phyloP scores from a whole-genome alignment of 495 filamentous ascomycete species.

The Penicillium subrubescens region DNA sequence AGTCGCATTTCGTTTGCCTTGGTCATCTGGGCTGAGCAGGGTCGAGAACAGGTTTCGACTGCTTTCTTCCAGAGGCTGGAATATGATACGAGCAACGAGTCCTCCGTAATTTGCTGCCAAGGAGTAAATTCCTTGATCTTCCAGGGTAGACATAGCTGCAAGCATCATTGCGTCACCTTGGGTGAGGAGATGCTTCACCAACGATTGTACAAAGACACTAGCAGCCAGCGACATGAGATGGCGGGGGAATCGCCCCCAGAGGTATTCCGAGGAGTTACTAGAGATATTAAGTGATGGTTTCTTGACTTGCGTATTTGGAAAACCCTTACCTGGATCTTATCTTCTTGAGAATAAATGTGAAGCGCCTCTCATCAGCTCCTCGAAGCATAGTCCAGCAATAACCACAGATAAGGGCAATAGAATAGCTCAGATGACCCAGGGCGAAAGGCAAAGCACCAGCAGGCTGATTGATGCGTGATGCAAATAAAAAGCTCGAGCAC shows the following conservation, averaged over 20 bases:
- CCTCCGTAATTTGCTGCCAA: conserved; percentile 94
- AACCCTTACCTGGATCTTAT: conserved; percentile 48
- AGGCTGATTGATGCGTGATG: conserved; percentile 44
- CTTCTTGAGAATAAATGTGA: conserved; percentile 56
- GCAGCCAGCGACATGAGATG: conserved; percentile 67
- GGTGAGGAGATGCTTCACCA: conserved; percentile 89
- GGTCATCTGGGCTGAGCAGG: conserved; percentile 46
- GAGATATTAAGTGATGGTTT: not conserved
- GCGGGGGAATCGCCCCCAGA: conserved; percentile 65
- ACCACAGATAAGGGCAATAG: conserved; percentile 62
- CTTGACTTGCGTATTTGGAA: not conserved
- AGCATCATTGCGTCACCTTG: conserved; percentile 93
- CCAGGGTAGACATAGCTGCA: conserved; percentile 67
- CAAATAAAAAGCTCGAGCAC: conserved; percentile 64
- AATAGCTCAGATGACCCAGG: conserved; percentile 80
- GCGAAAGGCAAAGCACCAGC: conserved; percentile 87
- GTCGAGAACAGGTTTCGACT: conserved; percentile 84
- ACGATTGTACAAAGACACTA: conserved; percentile 81
- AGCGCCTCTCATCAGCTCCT: conserved; percentile 48
- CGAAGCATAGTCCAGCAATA: conserved; percentile 58
- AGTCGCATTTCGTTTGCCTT: conserved; percentile 12
- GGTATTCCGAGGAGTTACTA: conserved; percentile 47
- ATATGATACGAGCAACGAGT: conserved; percentile 83
- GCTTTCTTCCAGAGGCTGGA: conserved; percentile 94
- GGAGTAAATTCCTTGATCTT: conserved; percentile 90